These are phyloP conservation scores for Euryodendron excelsum DNA, from an alignment of 148 eudicot genomes.

Conservation along the genomic window DNA sequence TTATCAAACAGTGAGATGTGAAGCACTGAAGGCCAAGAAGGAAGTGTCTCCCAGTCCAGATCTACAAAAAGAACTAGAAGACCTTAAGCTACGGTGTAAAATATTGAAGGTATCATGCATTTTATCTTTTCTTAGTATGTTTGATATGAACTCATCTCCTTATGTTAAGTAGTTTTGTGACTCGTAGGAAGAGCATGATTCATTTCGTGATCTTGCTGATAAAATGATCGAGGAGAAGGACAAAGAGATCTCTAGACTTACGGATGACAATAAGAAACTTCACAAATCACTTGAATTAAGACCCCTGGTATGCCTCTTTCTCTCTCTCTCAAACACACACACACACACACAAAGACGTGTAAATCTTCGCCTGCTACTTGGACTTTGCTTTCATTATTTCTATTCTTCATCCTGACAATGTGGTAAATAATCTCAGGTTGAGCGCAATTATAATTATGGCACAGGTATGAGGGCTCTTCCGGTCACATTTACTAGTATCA, in stretches of 20 bases:
- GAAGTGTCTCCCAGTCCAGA: conserved; percentile 49
- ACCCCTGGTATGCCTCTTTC: conserved; percentile 37
- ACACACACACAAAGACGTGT: background rate
- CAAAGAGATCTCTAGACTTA: conserved; percentile 79
- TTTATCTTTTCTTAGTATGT: conserved; percentile 14
- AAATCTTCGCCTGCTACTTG: background rate
- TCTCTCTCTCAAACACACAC: conserved; percentile 8
- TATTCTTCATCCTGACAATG: conserved; percentile 14
- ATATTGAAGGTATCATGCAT: conserved; percentile 56
- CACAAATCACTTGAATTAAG: conserved; percentile 53
- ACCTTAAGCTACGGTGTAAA: conserved; percentile 48
- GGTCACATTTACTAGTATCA: background rate
- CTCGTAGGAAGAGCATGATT: conserved; percentile 86
- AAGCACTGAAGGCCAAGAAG: conserved; percentile 58
- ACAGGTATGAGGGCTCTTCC: conserved; percentile 36
- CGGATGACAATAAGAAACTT: conserved; percentile 65
- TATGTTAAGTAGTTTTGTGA: conserved; percentile 14
- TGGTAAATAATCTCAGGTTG: conserved; percentile 32
- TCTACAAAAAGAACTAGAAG: conserved; percentile 60
- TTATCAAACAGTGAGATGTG: conserved; percentile 67
- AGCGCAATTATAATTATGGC: conserved; percentile 25
- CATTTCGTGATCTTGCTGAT: conserved; percentile 95
- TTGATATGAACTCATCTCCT: background rate
- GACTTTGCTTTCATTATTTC: background rate
- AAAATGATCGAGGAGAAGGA: conserved; percentile 95